phyloP scores from a whole-genome alignment of 2,329 filamentous ascomycete genomes.

The Aspergillus hortae region DNA sequence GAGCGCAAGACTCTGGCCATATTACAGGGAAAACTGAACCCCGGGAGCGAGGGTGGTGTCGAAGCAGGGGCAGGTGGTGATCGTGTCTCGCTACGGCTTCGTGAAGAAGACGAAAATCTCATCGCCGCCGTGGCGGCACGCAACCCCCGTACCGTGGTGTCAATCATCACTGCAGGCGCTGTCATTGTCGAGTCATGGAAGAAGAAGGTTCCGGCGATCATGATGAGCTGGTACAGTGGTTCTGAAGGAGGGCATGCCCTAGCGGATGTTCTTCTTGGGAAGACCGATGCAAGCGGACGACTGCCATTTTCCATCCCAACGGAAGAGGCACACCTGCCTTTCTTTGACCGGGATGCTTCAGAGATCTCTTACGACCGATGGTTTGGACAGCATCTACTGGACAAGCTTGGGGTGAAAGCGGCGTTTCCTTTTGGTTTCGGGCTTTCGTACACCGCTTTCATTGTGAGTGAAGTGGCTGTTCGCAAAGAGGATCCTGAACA shows the following conservation, averaged over 20 bases:
- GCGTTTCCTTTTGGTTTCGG: constrained; percentile 2
- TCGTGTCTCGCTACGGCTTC: constrained; percentile 8
- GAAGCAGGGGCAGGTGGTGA: constrained; percentile 4
- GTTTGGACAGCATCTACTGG: constrained; percentile 22
- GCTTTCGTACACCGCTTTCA: constrained; percentile 1
- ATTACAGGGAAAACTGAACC: not conserved
- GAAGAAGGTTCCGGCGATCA: constrained; percentile 3
- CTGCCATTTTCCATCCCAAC: constrained; percentile 11
- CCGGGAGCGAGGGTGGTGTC: not conserved
- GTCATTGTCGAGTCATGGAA: constrained; percentile 10
- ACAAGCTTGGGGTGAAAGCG: constrained; percentile 13
- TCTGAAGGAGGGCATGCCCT: constrained; percentile 10
- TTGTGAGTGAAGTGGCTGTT: not conserved
- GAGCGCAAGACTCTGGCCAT: not conserved
- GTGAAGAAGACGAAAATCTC: constrained; percentile 2
- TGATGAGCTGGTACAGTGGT: constrained; percentile 12
- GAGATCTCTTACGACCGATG: constrained; percentile 20
- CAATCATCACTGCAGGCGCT: constrained; percentile 1
- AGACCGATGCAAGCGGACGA: constrained; percentile 8
- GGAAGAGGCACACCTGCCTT: constrained; percentile 20
- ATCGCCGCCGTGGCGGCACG: not conserved
- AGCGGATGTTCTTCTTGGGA: constrained; percentile 7
- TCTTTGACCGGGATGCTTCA: constrained; percentile 17
- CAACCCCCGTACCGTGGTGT: constrained; percentile 2
- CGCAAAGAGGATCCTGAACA: not conserved